Base-by-base conservation (phyloP, 768 basidiomycete genomes). In the Phylloporus scabripes region DNA sequence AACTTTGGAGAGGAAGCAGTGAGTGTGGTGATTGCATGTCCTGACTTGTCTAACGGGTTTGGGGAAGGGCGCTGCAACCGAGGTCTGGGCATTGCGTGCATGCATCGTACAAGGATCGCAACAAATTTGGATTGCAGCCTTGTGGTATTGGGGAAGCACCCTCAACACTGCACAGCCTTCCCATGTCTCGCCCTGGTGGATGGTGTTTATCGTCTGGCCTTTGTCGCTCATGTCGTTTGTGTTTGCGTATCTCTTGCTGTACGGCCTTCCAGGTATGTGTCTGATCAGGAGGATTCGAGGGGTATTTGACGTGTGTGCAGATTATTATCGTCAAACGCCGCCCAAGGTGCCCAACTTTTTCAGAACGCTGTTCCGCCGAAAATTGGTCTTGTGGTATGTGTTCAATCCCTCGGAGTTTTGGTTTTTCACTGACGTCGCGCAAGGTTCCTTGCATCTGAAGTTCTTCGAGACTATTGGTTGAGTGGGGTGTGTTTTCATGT, bases 1-100 rank as follows among this genome's bases (percentile, higher is more conserved):
- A 96, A 96, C 69, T 96, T 96, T 65, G 93, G 93, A 66, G 93
- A 96, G 72, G 93, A 95, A 76, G 93, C 92, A 15, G 87, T 87
- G 67, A 0, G 60, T 43, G 76, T 72, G 34, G 7, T n/a, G 10
- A 29, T 29, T 41, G 14, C 7, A n/a, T 8, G n/a, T 18, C 41
- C n/a, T 26, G 21, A 40, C 24, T 23, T 47, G 1, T 42, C 59
- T 55, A 47, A 54, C 26, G 39, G 20, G 9, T 38, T 28, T 54
- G 37, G 26, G 34, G 34, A 59, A 88, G 81, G 92, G 93, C 60
- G 92, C 93, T 47, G 91, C 93, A 1, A 94, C 93, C 7, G 93
- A 96, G 67, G 83, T 94, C 14, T 96, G 93, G 93, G 87, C 85
- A 26, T 64, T 92, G 51, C 80, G 93, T 28, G 93, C 93, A 11